These are phyloP conservation scores for Cyathus striatus DNA, from an alignment of 768 basidiomycete genomes.

Conservation along the genomic window DNA sequence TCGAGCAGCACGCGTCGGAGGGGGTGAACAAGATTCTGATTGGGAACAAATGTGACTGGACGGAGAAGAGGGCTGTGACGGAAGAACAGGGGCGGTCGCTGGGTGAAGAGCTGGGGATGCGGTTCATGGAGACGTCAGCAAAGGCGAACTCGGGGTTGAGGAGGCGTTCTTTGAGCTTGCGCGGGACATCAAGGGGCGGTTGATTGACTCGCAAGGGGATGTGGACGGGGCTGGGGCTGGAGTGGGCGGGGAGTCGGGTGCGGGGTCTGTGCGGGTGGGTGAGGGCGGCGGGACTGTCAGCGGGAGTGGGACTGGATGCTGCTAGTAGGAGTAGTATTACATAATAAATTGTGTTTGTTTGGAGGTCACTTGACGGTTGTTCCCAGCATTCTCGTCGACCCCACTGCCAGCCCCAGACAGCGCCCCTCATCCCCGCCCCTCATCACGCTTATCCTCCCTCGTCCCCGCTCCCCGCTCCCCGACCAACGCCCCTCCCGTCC, in stretches of 20 bases:
- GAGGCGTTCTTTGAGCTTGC: conserved; percentile 98
- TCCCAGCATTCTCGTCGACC: too few species aligned
- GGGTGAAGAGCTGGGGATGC: conserved; percentile 90
- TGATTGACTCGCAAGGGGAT: conserved; percentile 97
- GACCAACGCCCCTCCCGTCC: not conserved
- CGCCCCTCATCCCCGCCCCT: conserved; percentile 1
- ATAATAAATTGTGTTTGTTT: conserved; percentile 28
- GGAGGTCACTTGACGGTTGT: conserved; percentile 24
- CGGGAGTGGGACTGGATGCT: too few species aligned
- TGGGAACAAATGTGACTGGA: conserved; percentile 99
- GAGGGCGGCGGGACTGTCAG: too few species aligned
- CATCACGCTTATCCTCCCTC: conserved; percentile 12
- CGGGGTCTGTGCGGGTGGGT: conserved; percentile 72
- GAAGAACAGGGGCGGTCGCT: conserved; percentile 90
- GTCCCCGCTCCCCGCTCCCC: conserved; percentile 10
- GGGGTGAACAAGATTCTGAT: conserved; percentile 99
- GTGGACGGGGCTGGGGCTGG: conserved; percentile 32
- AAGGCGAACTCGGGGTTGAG: conserved; percentile 98
- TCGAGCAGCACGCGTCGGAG: conserved; percentile 98
- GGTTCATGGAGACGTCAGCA: conserved; percentile 96
- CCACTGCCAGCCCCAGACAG: not conserved
- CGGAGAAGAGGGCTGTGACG: conserved; percentile 89
- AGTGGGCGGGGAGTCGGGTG: conserved; percentile 32
- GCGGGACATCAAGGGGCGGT: conserved; percentile 93
- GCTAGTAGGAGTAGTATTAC: too few species aligned